Conservation (phyloP, 768 basidiomycete species). For the Termitomyces sp. region DNA sequence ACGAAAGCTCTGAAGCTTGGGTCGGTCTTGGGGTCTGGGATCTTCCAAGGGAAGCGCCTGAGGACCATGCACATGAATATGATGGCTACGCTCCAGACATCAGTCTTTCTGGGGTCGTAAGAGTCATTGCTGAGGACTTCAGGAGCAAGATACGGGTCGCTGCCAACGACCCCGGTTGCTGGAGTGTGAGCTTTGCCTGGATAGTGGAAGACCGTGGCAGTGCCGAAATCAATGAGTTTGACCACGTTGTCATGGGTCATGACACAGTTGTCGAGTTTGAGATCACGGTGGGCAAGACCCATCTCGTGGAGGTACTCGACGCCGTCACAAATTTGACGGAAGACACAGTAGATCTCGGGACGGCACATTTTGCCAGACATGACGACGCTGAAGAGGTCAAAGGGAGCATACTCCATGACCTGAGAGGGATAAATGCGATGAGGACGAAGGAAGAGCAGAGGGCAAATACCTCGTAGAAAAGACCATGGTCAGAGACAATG, state of each 20-base stretch:
- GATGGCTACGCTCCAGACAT: conserved; percentile 98
- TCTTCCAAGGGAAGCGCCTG: conserved; percentile 97
- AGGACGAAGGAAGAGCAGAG: conserved; percentile 4
- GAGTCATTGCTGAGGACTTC: conserved; percentile 80
- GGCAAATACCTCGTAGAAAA: conserved; percentile 90
- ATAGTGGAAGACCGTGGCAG: conserved; percentile 99
- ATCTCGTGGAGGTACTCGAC: conserved; percentile 97
- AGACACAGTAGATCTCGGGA: conserved; percentile 98
- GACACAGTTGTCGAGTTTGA: conserved; percentile 99
- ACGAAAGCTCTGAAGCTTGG: conserved; percentile 90
- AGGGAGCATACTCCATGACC: conserved; percentile 99
- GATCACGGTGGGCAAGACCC: conserved; percentile 96
- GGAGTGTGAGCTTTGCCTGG: conserved; percentile 82
- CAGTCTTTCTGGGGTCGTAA: conserved; percentile 96
- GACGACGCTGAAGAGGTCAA: conserved; percentile 97
- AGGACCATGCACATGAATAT: conserved; percentile 99
- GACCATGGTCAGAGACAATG: conserved; percentile 96
- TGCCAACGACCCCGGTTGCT: conserved; percentile 92
- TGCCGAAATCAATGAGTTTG: conserved; percentile 99
- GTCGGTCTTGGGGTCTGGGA: conserved; percentile 93
- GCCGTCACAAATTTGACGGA: conserved; percentile 97
- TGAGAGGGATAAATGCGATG: conserved; percentile 31
- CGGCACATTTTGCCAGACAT: conserved; percentile 99
- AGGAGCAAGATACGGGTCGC: conserved; percentile 97
- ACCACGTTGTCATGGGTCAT: conserved; percentile 95